Evolutionary conservation across 2,329 filamentous ascomycete species (phyloP).

Genomic region (Reticulascus tulasneorum): DNA sequence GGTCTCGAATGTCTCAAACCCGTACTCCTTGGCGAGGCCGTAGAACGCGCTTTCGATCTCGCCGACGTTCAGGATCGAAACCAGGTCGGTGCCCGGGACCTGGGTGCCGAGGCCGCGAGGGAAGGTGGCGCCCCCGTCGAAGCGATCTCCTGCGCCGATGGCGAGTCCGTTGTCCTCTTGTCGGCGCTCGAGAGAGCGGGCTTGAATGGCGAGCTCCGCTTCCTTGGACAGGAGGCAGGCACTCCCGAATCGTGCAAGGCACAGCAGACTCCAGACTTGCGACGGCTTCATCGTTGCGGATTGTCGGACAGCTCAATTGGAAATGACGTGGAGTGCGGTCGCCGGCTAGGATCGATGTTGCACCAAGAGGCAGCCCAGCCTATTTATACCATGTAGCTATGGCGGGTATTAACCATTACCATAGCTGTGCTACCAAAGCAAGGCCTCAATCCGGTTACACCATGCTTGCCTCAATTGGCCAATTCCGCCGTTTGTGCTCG

Average conservation of each 20-base stretch:
- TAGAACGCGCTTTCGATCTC: conserved; percentile 42
- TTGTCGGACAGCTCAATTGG: no score
- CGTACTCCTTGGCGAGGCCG: conserved; percentile 35
- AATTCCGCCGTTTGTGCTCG: no score
- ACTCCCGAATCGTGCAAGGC: conserved; percentile 18
- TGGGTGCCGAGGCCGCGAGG: conserved; percentile 34
- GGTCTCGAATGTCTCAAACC: conserved; percentile 35
- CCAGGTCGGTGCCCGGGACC: conserved; percentile 25
- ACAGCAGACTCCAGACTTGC: conserved; percentile 13
- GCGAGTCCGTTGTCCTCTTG: conserved; percentile 22
- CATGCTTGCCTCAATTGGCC: no score
- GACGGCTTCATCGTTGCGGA: conserved; percentile 23
- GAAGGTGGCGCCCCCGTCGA: conserved; percentile 32
- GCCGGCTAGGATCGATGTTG: no score
- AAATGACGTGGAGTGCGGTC: no score
- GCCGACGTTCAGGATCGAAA: conserved; percentile 39
- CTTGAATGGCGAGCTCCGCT: conserved; percentile 15
- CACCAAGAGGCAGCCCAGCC: no score
- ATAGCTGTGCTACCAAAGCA: no score
- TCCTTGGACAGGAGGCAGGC: conserved; percentile 36
- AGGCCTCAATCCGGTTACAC: no score
- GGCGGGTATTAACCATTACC: no score
- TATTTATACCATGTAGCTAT: no score
- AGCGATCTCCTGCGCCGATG: conserved; percentile 39
- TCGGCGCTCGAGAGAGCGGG: no score